Evolutionary conservation across 495 filamentous ascomycete species (phyloP), one percentile per base, ranked within the genome.

Genomic region (Daldinia childiae): DNA sequence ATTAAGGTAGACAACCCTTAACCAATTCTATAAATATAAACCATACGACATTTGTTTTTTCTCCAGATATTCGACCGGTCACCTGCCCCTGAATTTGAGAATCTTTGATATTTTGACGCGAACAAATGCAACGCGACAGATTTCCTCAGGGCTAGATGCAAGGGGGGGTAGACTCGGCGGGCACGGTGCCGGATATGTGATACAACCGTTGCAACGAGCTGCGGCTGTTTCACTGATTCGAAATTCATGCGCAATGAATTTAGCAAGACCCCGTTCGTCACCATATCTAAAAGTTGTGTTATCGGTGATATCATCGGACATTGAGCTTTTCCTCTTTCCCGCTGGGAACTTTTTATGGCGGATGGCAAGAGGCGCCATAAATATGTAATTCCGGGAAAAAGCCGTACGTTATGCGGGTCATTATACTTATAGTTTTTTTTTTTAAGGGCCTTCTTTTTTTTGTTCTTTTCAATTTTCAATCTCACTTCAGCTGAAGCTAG

Each of bases 181-280:
- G 30, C 58, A 62, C 62, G 62, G 71, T 66, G 55, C 71, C 71
- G 62, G 51, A 58, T 69, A 58, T 73, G 71, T 73, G 66, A 73
- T 73, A 73, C 71, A 63, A 73, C 71, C 65, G 66, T 73, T 73
- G 68, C 71, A 69, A 43, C 62, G 62, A 62, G 17, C 57, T 54
- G 62, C 66, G 71, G 71, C 71, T 73, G 71, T 73, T 73, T 73
- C 71, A 73, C 62, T 62, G 58, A 38, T 45, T 64, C 50, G 29
- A 62, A 66, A 58, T 65, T 73, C 34, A 73, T 73, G 71, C 71
- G 71, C 62, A 39, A 43, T 54, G 30, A 54, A 54, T 54, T 54
- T 30, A 54, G 27, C 50, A 54, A 30, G 50, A 39, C 45, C n/a
- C 30, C 39, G 24, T 50, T 50, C 29, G 24, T 61, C 45, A 32